Percentiles rank a stretch among this genome's conserved stretches.
phyloP scores from a whole-genome alignment of 164 flowering plant genomes.

The Magnolia officinalis region DNA sequence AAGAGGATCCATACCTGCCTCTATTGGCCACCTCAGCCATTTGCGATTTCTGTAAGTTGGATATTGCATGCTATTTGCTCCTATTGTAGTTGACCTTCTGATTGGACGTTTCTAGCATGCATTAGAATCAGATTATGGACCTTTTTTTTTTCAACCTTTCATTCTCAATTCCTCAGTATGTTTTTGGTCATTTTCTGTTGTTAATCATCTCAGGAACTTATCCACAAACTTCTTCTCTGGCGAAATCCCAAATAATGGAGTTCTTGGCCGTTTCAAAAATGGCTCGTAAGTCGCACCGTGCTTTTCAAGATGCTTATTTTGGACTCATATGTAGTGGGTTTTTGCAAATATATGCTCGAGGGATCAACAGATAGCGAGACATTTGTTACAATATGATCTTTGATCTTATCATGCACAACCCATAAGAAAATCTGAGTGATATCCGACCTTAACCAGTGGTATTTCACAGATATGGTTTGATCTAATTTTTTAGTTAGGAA shows the following conservation, averaged over 20 bases:
- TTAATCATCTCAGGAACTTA: conserved; percentile 54
- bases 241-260: conserved; percentile 83
- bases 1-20: conserved; percentile 82
- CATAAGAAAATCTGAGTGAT: no score
- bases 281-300: conserved; percentile 55
- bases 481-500: no score
- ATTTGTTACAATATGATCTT: no score
- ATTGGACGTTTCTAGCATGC: no score
- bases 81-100: background rate
- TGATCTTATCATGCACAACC: no score
- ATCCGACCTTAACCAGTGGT: no score
- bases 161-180: background rate
- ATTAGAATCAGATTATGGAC: no score
- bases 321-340: background rate
- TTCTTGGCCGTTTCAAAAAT: conserved; percentile 56
- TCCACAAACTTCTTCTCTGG: conserved; percentile 91
- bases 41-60: conserved; percentile 66
- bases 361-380: no score
- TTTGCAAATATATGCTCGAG: background rate
- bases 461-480: no score
- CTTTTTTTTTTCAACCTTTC: background rate
- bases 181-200: background rate
- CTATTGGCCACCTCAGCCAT: conserved; percentile 61
- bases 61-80: background rate
- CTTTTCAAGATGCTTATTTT: background rate